phyloP scores from a whole-genome alignment of 2,329 filamentous ascomycete species.

The Trichophyton equinum region DNA sequence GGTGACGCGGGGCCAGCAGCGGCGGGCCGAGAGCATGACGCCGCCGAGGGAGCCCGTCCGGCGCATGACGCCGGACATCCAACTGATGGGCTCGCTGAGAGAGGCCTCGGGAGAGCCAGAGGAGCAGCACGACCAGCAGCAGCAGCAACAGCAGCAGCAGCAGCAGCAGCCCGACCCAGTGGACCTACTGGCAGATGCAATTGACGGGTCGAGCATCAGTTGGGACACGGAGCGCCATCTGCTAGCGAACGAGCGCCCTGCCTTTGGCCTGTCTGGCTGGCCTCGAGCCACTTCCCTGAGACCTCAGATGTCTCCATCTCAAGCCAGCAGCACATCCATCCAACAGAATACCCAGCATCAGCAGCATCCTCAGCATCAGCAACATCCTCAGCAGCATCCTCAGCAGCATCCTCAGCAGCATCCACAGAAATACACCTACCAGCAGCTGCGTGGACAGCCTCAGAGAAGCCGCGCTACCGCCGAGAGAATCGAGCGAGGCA shows the following conservation, averaged over 20 bases:
- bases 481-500: not conserved
- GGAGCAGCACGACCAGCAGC: not conserved
- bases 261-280: no score
- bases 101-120: constrained; percentile 14
- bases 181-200: not conserved
- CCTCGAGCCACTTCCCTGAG: no score
- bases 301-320: not conserved
- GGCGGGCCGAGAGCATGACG: not conserved
- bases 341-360: not conserved
- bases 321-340: not conserved
- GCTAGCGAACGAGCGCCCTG: not conserved
- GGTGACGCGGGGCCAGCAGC: constrained; percentile 7
- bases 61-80: constrained; percentile 15
- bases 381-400: not conserved
- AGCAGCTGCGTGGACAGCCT: not conserved
- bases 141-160: no score
- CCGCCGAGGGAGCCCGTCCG: not conserved
- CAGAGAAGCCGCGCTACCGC: not conserved
- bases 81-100: constrained; percentile 15
- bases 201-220: constrained; percentile 12
- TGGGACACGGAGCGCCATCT: constrained; percentile 14
- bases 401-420: not conserved
- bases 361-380: not conserved
- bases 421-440: not conserved
- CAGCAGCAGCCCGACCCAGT: not conserved